Evolutionary conservation across 805 yeast species (phyloP).

Genomic region (Candida insectalens): DNA sequence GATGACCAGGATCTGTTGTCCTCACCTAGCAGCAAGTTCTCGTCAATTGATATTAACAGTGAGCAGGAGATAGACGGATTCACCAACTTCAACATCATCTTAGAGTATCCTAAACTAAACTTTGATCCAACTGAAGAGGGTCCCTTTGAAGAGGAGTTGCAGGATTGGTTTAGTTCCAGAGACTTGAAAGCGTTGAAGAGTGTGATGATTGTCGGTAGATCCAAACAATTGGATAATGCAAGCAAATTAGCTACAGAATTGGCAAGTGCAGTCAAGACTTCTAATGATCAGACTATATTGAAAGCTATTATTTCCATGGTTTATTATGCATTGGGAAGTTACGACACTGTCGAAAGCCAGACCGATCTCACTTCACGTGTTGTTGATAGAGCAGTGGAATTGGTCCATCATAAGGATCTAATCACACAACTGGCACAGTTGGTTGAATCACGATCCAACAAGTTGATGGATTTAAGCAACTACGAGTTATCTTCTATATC

Average conservation of each 20-base stretch:
- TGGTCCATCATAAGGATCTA: slow-evolving; percentile 11
- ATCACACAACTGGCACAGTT: slow-evolving; percentile 6
- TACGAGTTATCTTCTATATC: slow-evolving; percentile 9
- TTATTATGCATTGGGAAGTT: slow-evolving; percentile 8
- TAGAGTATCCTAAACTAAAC: slow-evolving; percentile 32
- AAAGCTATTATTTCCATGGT: slow-evolving; percentile 1
- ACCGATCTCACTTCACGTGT: slow-evolving; percentile 17
- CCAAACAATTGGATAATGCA: no score
- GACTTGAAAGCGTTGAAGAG: slow-evolving; percentile 19
- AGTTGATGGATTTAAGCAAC: slow-evolving; percentile 14
- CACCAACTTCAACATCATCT: slow-evolving; percentile 22
- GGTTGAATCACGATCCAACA: slow-evolving; percentile 5
- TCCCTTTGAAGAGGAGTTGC: slow-evolving; percentile 28
- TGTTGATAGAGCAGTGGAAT: slow-evolving; percentile 11
- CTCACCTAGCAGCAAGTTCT: slow-evolving; percentile 21
- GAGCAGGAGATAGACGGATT: slow-evolving; percentile 24
- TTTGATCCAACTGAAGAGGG: slow-evolving; percentile 32
- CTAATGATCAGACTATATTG: slow-evolving; percentile 3
- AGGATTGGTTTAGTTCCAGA: slow-evolving; percentile 27
- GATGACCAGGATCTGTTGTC: slow-evolving; percentile 21
- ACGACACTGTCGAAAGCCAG: slow-evolving; percentile 4
- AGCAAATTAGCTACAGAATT: no score
- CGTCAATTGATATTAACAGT: slow-evolving; percentile 10
- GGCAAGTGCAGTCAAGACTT: not conserved
- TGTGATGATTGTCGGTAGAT: slow-evolving; percentile 7